Evolutionary conservation across 163 green algal species (phyloP).

Genomic region (Prototheca cutis): DNA sequence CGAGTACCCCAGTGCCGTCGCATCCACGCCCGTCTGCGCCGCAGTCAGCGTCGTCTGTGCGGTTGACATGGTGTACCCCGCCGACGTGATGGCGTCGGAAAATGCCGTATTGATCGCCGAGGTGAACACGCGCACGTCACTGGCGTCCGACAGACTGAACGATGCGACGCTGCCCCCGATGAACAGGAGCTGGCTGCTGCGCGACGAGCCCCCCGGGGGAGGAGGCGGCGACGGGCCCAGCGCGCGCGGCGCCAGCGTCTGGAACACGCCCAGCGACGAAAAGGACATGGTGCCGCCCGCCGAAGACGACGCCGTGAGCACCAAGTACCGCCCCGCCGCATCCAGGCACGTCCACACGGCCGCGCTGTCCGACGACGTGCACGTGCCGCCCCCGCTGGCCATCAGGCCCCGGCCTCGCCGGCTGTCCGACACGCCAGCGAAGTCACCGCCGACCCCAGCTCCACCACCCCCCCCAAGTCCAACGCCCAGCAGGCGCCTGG

Average conservation of each 20-base stretch:
- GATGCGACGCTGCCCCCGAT: not conserved
- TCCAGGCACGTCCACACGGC: not conserved
- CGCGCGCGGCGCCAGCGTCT: not conserved
- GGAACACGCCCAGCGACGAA: not conserved
- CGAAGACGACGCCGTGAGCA: slow-evolving; percentile 3
- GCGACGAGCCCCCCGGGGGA: not conserved
- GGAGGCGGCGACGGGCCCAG: not conserved
- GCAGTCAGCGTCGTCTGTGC: not conserved
- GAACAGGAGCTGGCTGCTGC: not conserved
- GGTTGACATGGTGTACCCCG: not conserved
- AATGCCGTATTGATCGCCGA: not conserved
- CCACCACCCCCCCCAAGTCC: not conserved
- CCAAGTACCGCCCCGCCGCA: not conserved
- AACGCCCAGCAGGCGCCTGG: not conserved
- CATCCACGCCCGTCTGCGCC: not conserved
- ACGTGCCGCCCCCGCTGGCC: not conserved
- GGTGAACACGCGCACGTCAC: not conserved
- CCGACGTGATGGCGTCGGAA: not conserved
- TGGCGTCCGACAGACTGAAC: not conserved
- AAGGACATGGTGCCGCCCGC: not conserved
- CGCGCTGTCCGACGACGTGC: not conserved
- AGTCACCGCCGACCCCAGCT: not conserved
- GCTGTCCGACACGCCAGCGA: no score
- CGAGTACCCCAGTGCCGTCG: not conserved
- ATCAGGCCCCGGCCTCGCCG: not conserved